Percentiles rank a stretch among this genome's conserved stretches.
phyloP scores from a whole-genome alignment of 2,329 filamentous ascomycete species.

The Xylariaceae sp. region DNA sequence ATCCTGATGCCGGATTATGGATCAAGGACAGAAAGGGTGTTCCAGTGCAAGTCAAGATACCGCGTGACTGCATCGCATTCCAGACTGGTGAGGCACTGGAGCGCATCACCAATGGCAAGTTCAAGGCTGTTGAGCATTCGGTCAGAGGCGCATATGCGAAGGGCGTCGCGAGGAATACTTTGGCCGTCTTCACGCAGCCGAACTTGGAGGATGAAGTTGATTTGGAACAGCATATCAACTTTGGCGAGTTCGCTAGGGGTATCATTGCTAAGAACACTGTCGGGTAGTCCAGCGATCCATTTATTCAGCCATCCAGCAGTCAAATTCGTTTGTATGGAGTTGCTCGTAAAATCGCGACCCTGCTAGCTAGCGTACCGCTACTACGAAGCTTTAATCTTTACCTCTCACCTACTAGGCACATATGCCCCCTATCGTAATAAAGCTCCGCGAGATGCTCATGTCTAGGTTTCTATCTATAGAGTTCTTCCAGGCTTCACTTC shows the following conservation, averaged over 20 bases:
- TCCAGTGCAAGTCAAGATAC: slow-evolving; percentile 89
- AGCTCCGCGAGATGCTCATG: no score
- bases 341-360: no score
- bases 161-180: slow-evolving; percentile 74
- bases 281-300: neutral
- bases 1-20: slow-evolving; percentile 85
- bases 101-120: slow-evolving; percentile 83
- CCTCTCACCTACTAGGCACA: no score
- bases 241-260: slow-evolving; percentile 71
- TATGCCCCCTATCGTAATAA: no score
- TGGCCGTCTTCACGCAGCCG: slow-evolving; percentile 96
- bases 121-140: slow-evolving; percentile 95
- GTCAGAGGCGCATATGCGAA: slow-evolving; percentile 71
- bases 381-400: no score
- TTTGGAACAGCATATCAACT: slow-evolving; percentile 62
- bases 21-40: slow-evolving; percentile 81
- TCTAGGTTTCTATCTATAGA: no score
- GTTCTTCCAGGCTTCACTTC: no score
- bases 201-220: slow-evolving; percentile 82
- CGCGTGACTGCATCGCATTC: slow-evolving; percentile 87
- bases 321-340: no score
- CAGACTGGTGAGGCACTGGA: slow-evolving; percentile 93
- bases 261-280: slow-evolving; percentile 61
- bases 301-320: no score
- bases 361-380: no score